phyloP scores from a whole-genome alignment of 2,329 filamentous ascomycete species.

The Metarhizium rileyi region DNA sequence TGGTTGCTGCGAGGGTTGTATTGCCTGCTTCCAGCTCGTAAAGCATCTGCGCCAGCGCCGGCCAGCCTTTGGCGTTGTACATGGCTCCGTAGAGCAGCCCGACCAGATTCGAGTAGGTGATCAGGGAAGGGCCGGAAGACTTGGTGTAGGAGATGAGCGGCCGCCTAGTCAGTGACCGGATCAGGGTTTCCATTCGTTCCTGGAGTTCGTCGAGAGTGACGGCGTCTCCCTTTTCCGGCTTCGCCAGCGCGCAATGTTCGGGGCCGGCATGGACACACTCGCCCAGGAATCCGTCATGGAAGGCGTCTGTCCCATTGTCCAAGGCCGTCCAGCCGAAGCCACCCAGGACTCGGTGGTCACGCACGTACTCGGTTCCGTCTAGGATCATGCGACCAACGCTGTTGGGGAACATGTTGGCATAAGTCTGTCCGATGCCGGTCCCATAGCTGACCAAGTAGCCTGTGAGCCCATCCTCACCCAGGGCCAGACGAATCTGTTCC shows the following conservation, averaged over 20 bases:
- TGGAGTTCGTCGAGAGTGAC: constrained; percentile 28
- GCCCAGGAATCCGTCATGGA: constrained; percentile 39
- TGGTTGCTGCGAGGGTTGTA: constrained; percentile 28
- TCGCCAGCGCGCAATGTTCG: constrained; percentile 34
- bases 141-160: constrained; percentile 30
- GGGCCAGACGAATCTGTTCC: constrained; percentile 35
- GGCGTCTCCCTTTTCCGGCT: constrained; percentile 14
- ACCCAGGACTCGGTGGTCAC: constrained; percentile 33
- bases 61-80: constrained; percentile 35
- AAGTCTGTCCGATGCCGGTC: constrained; percentile 42
- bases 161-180: constrained; percentile 26
- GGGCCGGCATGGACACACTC: constrained; percentile 39
- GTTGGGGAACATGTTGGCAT: constrained; percentile 39
- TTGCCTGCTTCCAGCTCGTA: constrained; percentile 35
- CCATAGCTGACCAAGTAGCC: constrained; percentile 42
- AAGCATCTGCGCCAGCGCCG: constrained; percentile 29
- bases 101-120: constrained; percentile 36
- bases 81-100: constrained; percentile 29
- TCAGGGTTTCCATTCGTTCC: constrained; percentile 27
- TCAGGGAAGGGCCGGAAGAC: constrained; percentile 29
- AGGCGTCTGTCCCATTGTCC: constrained; percentile 39
- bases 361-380: constrained; percentile 38
- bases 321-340: constrained; percentile 37
- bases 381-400: constrained; percentile 38
- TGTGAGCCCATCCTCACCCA: constrained; percentile 36